A percentile compares a stretch with the other conserved stretches of the same genome.
Evolutionary conservation across 1,284 basidiomycete genomes (phyloP).

Genomic region (Apiotrichum siamense): DNA sequence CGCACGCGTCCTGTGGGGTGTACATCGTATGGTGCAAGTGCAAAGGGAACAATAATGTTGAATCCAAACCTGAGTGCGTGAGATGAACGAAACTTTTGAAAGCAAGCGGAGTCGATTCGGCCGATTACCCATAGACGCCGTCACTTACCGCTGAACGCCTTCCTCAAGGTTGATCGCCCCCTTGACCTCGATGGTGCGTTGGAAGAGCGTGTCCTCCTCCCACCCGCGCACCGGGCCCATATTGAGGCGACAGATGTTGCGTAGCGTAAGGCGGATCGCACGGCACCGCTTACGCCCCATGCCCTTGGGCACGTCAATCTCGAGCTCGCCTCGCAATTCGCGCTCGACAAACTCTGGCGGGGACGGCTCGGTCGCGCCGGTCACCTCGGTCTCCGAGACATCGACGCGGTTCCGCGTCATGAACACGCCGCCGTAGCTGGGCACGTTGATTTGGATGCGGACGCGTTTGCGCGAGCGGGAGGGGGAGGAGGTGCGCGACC

Average conservation of each 20-base stretch:
- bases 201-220: conserved; percentile 25
- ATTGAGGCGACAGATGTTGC: conserved; percentile 13
- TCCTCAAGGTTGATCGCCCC: conserved; percentile 21
- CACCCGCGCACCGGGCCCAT: conserved; percentile 13
- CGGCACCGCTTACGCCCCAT: conserved; percentile 20
- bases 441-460: conserved; percentile 17
- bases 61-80: conserved; percentile 24
- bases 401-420: conserved; percentile 9
- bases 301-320: conserved; percentile 19
- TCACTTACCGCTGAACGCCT: conserved; percentile 21
- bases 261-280: conserved; percentile 25
- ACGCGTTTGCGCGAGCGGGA: background rate
- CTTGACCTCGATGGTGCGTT: conserved; percentile 21
- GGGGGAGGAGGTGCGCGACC: conserved; percentile 10
- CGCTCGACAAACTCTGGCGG: background rate
- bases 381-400: background rate
- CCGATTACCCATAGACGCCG: background rate
- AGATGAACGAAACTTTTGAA: background rate
- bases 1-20: conserved; percentile 21
- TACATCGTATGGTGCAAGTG: conserved; percentile 23
- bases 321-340: conserved; percentile 18
- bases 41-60: conserved; percentile 23
- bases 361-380: too few relatives aligned
- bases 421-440: conserved; percentile 18
- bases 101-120: background rate